A percentile compares a stretch with the other conserved stretches of the same genome.
phyloP scores from a whole-genome alignment of 208 protist species.

The Angomonas desouzai region DNA sequence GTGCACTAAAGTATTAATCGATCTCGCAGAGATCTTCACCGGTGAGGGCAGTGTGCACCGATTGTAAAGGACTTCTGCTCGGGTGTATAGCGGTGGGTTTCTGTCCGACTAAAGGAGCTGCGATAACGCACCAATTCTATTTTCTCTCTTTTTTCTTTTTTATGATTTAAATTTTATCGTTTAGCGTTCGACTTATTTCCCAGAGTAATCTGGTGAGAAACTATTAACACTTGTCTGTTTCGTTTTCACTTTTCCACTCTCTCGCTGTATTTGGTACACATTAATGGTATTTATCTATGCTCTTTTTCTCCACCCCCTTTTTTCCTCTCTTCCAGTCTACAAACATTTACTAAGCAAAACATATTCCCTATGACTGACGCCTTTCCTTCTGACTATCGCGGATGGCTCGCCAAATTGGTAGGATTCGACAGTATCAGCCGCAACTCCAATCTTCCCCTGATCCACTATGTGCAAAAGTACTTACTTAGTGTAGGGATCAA shows the following conservation, averaged over 20 bases:
- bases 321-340: too few species aligned
- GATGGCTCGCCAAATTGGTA: slow-evolving; percentile 50
- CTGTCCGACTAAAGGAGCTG: background rate
- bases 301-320: too few species aligned
- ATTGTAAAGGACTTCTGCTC: too few species aligned
- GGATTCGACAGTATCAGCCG: slow-evolving; percentile 54
- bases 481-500: slow-evolving; percentile 29
- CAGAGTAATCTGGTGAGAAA: too few species aligned
- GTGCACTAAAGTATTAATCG: background rate
- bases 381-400: slow-evolving; percentile 4
- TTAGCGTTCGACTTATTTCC: background rate
- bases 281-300: too few species aligned
- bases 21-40: slow-evolving; percentile 3
- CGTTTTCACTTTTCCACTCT: too few species aligned
- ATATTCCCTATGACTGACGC: background rate
- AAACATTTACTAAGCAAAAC: too few species aligned
- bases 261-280: too few species aligned
- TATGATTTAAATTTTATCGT: background rate
- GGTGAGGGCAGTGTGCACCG: background rate
- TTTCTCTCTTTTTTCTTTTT: background rate
- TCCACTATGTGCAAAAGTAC: slow-evolving; percentile 40
- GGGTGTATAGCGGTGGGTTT: too few species aligned
- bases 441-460: slow-evolving; percentile 51
- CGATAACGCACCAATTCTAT: background rate
- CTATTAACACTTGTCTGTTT: too few species aligned